phyloP scores from a whole-genome alignment of 495 filamentous ascomycete species.

The Pseudevernia furfuracea region DNA sequence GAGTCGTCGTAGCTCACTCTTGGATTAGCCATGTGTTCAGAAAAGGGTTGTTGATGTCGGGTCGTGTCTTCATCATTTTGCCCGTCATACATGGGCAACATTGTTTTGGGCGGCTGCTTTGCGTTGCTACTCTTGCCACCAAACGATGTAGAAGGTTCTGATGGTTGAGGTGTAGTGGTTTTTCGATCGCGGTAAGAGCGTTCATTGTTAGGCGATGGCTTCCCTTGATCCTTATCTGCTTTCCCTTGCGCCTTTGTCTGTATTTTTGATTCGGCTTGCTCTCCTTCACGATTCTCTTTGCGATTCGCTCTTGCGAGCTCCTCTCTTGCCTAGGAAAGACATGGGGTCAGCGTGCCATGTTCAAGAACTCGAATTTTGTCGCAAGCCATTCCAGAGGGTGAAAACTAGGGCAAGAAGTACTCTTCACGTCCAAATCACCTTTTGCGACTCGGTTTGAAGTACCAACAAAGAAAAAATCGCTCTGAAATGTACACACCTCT shows the following conservation, averaged over 20 bases:
- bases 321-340: neutral
- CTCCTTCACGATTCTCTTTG: no score
- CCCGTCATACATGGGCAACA: neutral
- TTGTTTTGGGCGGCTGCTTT: neutral
- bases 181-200: neutral
- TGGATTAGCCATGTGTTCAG: neutral
- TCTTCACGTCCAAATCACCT: neutral
- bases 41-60: neutral
- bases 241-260: neutral
- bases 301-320: neutral
- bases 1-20: neutral
- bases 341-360: neutral
- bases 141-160: neutral
- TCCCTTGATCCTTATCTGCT: neutral
- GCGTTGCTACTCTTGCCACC: neutral
- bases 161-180: neutral
- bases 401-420: neutral
- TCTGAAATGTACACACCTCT: constrained; percentile 1
- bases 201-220: neutral
- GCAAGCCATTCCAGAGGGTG: neutral
- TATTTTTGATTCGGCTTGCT: neutral
- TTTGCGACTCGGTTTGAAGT: neutral
- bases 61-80: neutral
- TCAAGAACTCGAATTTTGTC: neutral
- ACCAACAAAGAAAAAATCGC: neutral